phyloP scores from a whole-genome alignment of 2,329 filamentous ascomycete species.

The Paecilomyces fulvus region DNA sequence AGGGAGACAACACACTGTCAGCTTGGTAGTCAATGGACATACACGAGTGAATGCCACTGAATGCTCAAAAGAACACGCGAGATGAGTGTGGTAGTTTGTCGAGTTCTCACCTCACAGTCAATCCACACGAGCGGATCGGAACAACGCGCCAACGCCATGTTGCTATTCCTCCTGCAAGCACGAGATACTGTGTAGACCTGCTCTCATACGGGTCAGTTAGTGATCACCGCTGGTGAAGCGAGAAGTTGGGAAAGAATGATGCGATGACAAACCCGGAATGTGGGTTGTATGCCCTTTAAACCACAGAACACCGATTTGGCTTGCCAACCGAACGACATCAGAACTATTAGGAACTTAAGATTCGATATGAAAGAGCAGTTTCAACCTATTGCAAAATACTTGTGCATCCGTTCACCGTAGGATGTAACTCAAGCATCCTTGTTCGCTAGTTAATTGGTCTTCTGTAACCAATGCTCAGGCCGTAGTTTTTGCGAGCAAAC shows the following conservation, averaged over 20 bases:
- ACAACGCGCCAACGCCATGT: conserved; percentile 41
- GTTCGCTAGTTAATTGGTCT: too few species aligned
- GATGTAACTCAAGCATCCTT: background rate
- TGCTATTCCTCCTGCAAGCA: conserved; percentile 1
- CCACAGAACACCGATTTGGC: background rate
- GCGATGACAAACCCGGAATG: background rate
- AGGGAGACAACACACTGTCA: conserved; percentile 1
- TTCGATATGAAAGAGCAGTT: background rate
- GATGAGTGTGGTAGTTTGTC: background rate
- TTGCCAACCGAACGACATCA: background rate
- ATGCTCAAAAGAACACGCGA: too few species aligned
- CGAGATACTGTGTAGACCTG: too few species aligned
- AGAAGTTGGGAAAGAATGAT: background rate
- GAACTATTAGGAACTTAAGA: background rate
- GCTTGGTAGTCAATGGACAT: conserved; percentile 3
- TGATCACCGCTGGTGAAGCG: background rate
- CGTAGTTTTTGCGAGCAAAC: too few species aligned
- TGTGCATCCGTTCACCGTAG: background rate
- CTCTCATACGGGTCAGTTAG: background rate
- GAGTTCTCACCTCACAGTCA: conserved; percentile 55
- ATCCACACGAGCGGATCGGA: conserved; percentile 74
- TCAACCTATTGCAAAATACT: background rate
- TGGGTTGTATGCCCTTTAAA: background rate
- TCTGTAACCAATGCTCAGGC: too few species aligned
- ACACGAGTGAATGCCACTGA: background rate